Conservation (phyloP, 2,329 filamentous ascomycete genomes). For the Aspergillus flavus region DNA sequence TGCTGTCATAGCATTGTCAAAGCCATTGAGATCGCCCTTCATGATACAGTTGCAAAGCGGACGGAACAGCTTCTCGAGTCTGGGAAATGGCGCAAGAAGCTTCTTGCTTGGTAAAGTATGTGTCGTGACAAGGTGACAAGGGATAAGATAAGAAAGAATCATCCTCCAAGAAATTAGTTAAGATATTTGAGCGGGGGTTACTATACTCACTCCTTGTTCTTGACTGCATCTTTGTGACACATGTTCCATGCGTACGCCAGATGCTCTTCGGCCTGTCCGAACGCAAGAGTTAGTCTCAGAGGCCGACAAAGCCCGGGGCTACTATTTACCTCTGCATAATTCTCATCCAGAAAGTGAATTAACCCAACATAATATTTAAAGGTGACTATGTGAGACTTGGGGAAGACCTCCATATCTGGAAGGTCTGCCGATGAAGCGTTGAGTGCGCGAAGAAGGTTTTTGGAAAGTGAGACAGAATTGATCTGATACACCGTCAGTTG, state of each 20-base stretch:
- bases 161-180: conserved; percentile 57
- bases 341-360: conserved; percentile 90
- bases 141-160: conserved; percentile 92
- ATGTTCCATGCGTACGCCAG: conserved; percentile 79
- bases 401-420: conserved; percentile 76
- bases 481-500: conserved; percentile 49
- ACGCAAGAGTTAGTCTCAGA: conserved; percentile 12
- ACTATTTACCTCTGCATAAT: conserved; percentile 72
- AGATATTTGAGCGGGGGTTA: neutral
- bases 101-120: conserved; percentile 76
- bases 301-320: neutral
- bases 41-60: conserved; percentile 80
- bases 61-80: conserved; percentile 74
- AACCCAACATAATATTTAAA: conserved; percentile 97
- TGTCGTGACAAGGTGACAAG: conserved; percentile 84
- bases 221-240: conserved; percentile 71
- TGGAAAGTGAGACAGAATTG: conserved; percentile 84
- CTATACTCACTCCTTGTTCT: conserved; percentile 74
- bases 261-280: conserved; percentile 70
- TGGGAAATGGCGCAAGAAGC: conserved; percentile 75
- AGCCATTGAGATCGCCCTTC: conserved; percentile 77
- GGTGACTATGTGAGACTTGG: conserved; percentile 86
- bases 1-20: conserved; percentile 77
- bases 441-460: conserved; percentile 84
- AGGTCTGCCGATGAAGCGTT: conserved; percentile 78